Percentiles rank a stretch among this genome's conserved stretches.
These are phyloP conservation scores for Loxodes magnus DNA, from an alignment of 73 alveolate species.

Conservation along the genomic window DNA sequence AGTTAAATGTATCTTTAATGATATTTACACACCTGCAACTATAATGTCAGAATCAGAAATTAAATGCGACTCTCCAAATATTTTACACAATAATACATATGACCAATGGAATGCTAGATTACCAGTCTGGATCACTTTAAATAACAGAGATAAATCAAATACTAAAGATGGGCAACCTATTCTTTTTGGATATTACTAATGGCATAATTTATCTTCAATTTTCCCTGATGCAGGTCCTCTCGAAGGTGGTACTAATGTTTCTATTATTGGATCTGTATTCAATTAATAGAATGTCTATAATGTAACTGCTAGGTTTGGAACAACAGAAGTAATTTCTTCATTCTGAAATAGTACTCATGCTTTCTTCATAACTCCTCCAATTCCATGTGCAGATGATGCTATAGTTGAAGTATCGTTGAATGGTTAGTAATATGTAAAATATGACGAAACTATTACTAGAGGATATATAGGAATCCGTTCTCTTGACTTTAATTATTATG, in stretches of 20 bases:
- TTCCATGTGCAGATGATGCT: slow-evolving; percentile 61
- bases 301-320: slow-evolving; percentile 70
- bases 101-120: no score
- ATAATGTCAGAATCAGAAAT: slow-evolving; percentile 57
- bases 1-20: slow-evolving; percentile 61
- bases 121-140: no score
- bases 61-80: slow-evolving; percentile 85
- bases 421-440: slow-evolving; percentile 75
- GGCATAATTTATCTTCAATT: slow-evolving; percentile 11
- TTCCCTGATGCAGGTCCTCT: slow-evolving; percentile 76
- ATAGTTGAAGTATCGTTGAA: slow-evolving; percentile 76
- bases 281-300: slow-evolving; percentile 72
- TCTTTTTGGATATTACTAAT: slow-evolving; percentile 6
- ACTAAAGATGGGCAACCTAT: neutral
- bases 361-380: slow-evolving; percentile 62
- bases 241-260: slow-evolving; percentile 65
- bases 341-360: slow-evolving; percentile 22
- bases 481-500: slow-evolving; percentile 57
- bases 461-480: slow-evolving; percentile 43
- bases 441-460: slow-evolving; percentile 28
- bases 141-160: no score
- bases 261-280: slow-evolving; percentile 62
- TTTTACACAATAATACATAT: neutral
- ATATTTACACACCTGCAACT: slow-evolving; percentile 67
- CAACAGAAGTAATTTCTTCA: slow-evolving; percentile 23